Base-by-base conservation (phyloP, 2,329 filamentous ascomycete genomes). In the Microdochium bolleyi region DNA sequence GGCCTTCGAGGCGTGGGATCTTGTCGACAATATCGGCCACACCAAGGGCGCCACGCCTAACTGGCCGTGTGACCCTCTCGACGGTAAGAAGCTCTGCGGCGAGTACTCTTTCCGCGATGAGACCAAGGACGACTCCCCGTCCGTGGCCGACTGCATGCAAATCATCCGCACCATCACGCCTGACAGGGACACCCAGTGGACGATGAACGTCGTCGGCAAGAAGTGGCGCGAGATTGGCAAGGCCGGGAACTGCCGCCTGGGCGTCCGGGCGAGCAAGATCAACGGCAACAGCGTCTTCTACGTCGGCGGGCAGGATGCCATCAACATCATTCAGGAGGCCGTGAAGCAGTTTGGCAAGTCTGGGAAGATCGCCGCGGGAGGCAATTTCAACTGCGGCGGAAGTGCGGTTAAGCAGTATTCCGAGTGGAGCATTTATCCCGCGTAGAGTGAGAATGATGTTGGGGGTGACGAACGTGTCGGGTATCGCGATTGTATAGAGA, bases 31-130 rank as follows among this genome's bases (percentile, higher is more conserved):
- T 5, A 38, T 38, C 14, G 34, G 34, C 34, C 7, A 38, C 7
- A 56, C 52, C 5, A 54, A 55, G 44, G 59, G 52, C 51, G 51
- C 52, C 30, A 58, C 53, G 41, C 49, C 48, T 50, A 58, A 64
- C 56, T 72, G 62, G 54, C 70, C 69, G 1, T 72, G 70, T 60
- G 58, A 66, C 55, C 53, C 61, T n/a, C 53, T 57, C 24, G 57
- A 55, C 51, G 55, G 60, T 30, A 55, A 49, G 49, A 54, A 63
- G 59, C 19, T 61, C 50, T 68, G 69, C 56, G 54, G 60, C 22
- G 52, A 38, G 19, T 69, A 67, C 5, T 61, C 61, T 3, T 68
- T 70, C 52, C 63, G 61, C 24, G 60, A 70, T 60, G 54, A 66
- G 60, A 67, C 64, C 21, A 66, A 59, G 53, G 60, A 54, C 37